Base-by-base conservation (phyloP, 1,284 basidiomycete species). In the Rhodotorula sp. region DNA sequence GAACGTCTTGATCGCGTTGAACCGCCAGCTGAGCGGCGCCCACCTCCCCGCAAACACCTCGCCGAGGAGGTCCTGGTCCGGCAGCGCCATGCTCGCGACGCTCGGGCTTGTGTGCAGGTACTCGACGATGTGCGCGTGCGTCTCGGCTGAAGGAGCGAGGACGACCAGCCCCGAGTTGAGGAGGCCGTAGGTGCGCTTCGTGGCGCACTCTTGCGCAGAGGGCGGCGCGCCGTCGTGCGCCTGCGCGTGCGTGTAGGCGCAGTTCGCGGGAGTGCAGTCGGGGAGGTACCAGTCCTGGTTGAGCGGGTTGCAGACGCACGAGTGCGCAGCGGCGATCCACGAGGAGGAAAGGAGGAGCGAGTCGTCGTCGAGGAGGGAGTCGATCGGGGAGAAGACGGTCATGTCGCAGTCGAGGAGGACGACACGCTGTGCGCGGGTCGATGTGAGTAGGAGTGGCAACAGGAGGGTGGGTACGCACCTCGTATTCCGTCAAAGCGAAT, bases 391-490 rank as follows among this genome's bases (percentile, higher is more conserved):
- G 41, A 66, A 61, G 41, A 66, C 39, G 9, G 51, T 55, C 65
- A 60, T 66, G 51, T 66, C 65, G 41, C 65, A 66, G 58, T 66
- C 65, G 50, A 66, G 65, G 27, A 66, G 58, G 58, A 66, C 65
- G 39, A 66, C 58, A 1, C 65, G 65, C 65, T 66, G 44, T 2
- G 6, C 1, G 25, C 41, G 5, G 15, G 17, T 21, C 4, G 19
- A 29, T 7, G n/a, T 39, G 13, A 46, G 37, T 12, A 7, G 7
- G 39, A 32, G 36, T 44, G 4, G 1, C 3, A 15, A 10, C 29
- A 34, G 13, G 37, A 37, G 44, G 34, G 25, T 37, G 17, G 25
- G 17, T 4, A 4, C 64, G 9, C n/a, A 66, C 64, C 48, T 66
- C 65, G 41, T 66, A 66, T 9, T 66, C 58, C 1, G n/a, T 32